Percentiles rank a stretch among this genome's conserved stretches.
These are phyloP conservation scores for Paratinospora sagittata DNA, from an alignment of 164 flowering plant genomes.

Conservation along the genomic window DNA sequence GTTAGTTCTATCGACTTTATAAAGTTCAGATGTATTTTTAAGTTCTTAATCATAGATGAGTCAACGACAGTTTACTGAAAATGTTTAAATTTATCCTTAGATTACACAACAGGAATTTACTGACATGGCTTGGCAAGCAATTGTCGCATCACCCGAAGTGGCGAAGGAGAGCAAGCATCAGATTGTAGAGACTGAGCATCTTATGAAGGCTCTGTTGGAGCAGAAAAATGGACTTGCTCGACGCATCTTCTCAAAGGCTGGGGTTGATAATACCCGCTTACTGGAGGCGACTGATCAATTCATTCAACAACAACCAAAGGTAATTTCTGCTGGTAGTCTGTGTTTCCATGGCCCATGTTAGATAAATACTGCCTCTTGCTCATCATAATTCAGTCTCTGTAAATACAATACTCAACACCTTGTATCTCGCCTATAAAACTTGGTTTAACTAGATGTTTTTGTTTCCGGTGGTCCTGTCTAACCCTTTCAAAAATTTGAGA, in stretches of 20 bases:
- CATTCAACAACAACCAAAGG: constrained; percentile 94
- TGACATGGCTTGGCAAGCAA: constrained; percentile 98
- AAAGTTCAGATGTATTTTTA: not conserved
- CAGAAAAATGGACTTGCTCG: constrained; percentile 99
- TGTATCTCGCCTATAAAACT: not conserved
- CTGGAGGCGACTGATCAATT: constrained; percentile 85
- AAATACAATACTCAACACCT: not conserved
- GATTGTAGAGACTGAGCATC: constrained; percentile 96
- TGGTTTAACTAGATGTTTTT: not conserved
- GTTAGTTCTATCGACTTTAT: not conserved
- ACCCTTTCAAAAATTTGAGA: not conserved
- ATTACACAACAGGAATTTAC: constrained; percentile 94
- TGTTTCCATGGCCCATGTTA: not conserved
- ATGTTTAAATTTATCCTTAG: not conserved
- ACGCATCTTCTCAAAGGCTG: constrained; percentile 79
- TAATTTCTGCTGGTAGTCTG: constrained; percentile 13
- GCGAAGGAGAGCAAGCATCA: constrained; percentile 96
- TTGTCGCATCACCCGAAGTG: constrained; percentile 86
- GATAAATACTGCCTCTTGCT: not conserved
- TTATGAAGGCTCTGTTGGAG: constrained; percentile 88
- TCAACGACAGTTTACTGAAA: constrained; percentile 59
- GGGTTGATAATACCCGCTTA: constrained; percentile 81
- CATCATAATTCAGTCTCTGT: not conserved
- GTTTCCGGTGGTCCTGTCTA: not conserved
- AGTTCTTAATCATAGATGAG: constrained; percentile 47